phyloP scores from a whole-genome alignment of 2,329 filamentous ascomycete genomes.

The Fusarium udum region DNA sequence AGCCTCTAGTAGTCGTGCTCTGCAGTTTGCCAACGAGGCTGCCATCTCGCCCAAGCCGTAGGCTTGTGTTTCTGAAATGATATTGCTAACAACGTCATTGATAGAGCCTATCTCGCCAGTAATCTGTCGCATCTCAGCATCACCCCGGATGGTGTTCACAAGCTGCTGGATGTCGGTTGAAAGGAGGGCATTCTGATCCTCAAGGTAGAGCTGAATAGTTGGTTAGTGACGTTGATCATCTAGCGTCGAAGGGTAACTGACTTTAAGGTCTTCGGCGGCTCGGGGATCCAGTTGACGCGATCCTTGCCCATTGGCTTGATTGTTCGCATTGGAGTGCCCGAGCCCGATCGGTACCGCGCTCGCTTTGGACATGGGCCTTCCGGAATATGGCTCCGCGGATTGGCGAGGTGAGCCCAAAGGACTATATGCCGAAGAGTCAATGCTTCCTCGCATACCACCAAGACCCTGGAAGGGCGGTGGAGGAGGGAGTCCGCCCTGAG shows the following conservation, averaged over 20 bases:
- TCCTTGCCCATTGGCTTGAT: constrained; percentile 52
- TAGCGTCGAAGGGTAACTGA: constrained; percentile 23
- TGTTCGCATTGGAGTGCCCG: constrained; percentile 49
- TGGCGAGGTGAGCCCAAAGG: constrained; percentile 74
- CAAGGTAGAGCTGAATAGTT: constrained; percentile 73
- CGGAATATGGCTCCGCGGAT: constrained; percentile 58
- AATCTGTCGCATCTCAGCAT: constrained; percentile 71
- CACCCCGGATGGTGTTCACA: constrained; percentile 74
- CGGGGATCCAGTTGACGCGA: constrained; percentile 51
- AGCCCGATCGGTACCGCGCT: constrained; percentile 52
- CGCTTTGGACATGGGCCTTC: constrained; percentile 40
- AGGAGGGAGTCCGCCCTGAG: constrained; percentile 56
- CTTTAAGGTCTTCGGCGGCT: constrained; percentile 61
- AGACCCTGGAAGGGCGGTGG: constrained; percentile 68
- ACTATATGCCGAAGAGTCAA: constrained; percentile 79
- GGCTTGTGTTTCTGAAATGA: constrained; percentile 72
- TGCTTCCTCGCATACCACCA: constrained; percentile 66
- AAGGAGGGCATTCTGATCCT: constrained; percentile 82
- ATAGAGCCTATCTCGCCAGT: constrained; percentile 77
- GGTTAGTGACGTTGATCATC: constrained; percentile 4
- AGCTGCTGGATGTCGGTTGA: constrained; percentile 85
- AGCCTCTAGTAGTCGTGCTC: constrained; percentile 71
- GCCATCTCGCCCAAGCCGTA: constrained; percentile 63
- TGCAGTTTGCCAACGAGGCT: constrained; percentile 68
- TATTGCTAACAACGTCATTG: constrained; percentile 73